Percentiles rank a stretch among this genome's conserved stretches.
phyloP scores from a whole-genome alignment of 176 grass and related monocot genomes.

The Phyllostachys edulis region DNA sequence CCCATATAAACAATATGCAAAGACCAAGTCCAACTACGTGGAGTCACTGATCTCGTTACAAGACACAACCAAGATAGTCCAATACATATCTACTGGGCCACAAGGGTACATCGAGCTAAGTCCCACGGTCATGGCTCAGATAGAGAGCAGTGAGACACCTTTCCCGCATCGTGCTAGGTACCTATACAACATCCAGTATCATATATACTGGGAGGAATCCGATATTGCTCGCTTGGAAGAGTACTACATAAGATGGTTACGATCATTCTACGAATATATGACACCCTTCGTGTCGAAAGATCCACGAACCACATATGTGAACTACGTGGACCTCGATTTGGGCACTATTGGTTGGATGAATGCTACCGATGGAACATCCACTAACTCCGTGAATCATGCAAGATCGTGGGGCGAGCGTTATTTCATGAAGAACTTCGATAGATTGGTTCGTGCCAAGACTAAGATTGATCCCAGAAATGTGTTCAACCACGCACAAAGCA shows the following conservation, averaged over 20 bases:
- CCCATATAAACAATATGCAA: constrained; percentile 22
- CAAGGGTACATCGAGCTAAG: constrained; percentile 42
- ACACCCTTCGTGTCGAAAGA: constrained; percentile 33
- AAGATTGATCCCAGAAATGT: constrained; percentile 47
- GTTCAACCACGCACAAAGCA: constrained; percentile 66
- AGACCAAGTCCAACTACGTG: constrained; percentile 74
- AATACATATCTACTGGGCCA: constrained; percentile 21
- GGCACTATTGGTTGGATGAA: constrained; percentile 41
- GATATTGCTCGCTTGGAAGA: neutral
- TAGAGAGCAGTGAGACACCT: constrained; percentile 5
- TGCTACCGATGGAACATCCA: neutral
- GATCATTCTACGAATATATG: constrained; percentile 53
- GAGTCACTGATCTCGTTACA: neutral
- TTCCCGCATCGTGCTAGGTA: constrained; percentile 55
- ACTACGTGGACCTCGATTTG: constrained; percentile 69
- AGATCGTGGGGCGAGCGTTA: constrained; percentile 35
- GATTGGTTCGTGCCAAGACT: constrained; percentile 60
- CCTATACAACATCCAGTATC: constrained; percentile 64
- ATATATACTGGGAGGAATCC: constrained; percentile 13
- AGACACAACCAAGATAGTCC: constrained; percentile 12
- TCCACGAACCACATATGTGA: constrained; percentile 48
- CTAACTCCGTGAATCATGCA: constrained; percentile 1
- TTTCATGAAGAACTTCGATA: constrained; percentile 42
- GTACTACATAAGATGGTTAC: constrained; percentile 50
- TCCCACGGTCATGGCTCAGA: constrained; percentile 49